Evolutionary conservation across 306 rosid genomes (phyloP), one percentile per base, ranked within the genome.

Genomic region (Comarum palustre): DNA sequence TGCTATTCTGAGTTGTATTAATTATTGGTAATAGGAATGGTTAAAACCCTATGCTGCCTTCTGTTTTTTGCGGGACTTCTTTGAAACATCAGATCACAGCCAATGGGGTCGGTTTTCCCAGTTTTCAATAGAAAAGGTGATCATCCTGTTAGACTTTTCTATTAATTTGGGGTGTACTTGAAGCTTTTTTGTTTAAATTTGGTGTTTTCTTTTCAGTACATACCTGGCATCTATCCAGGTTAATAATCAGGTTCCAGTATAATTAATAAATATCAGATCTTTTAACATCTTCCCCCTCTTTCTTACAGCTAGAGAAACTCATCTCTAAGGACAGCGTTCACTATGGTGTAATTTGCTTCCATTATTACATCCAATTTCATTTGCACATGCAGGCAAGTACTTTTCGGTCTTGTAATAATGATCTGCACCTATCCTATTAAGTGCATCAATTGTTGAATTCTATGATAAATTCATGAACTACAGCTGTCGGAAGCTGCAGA

Each of bases 41-140:
- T 77, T 94, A 84, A 91, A 88, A 75, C 98, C 98, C 64, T 94
- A 89, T 64, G 96, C 97, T 27, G 98, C 92, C 38, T 91, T 86
- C 91, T 91, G 98, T 76, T 91, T 94, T 85, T 73, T 91, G 82
- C 85, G 97, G 61, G 98, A 91, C 85, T 94, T 94, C 79, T 94
- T 94, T 77, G 98, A 89, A 85, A 94, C 97, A 54, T 87, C 98
- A 74, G 98, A 94, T 66, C 97, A 84, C 61, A 88, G 86, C 78
- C 88, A 94, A 83, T 94, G 98, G 98, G 98, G 98, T 50, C 81
- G 91, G 42, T 94, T 84, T 84, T 90, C 96, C 73, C 70, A 81
- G 73, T 91, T 75, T 72, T 85, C 98, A 3, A 84, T 82, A 69
- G 90, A 85, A 76, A 94, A 82, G 95, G 98, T 91, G 80, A 71